Evolutionary conservation across 2,329 filamentous ascomycete genomes (phyloP), one percentile per base, ranked within the genome.

Genomic region (Apiospora koreana): DNA sequence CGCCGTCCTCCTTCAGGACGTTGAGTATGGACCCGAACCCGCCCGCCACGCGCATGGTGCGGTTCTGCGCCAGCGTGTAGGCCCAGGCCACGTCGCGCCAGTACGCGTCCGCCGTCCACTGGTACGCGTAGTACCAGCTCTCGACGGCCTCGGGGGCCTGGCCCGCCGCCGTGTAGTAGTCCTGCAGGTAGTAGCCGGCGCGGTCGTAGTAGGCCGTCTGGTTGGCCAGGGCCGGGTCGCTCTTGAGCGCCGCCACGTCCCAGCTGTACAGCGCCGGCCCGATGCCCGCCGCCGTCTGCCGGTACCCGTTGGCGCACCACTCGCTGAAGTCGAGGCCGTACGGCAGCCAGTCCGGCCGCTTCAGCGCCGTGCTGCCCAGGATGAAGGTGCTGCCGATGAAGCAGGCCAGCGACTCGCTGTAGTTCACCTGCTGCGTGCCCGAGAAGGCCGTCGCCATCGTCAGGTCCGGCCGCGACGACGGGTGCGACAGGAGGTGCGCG

Each of bases 301-400:
- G 81, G 77, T 92, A 92, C 0, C 85, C 85, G 83, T 88, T 92
- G 18, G 91, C 83, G 75, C 90, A 92, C 5, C 89, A 90, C 69
- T 90, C 84, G 1, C 89, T 88, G 2, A 93, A 81, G 74, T 87
- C 86, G 69, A 83, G 82, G 1, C 88, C 90, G 25, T 87, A 82
- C 2, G 85, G 81, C 9, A 92, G 78, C 50, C 91, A 88, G 6
- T 86, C 83, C 0, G 83, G 82, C 0, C 81, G 83, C 65, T 84
- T 75, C 72, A 93, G 88, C 31, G 94, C 82, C 72, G 86, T 88
- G 1, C 91, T 89, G 1, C 88, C 90, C 41, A 94, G 85, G 1
- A 85, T 91, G 65, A 93, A 90, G 83, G 92, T 90, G 12, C 91
- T 92, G 10, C 92, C 92, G 4, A 88, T 84, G 77, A 93, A 94